These are phyloP conservation scores for Colletotrichum somersetense DNA, from an alignment of 2,329 filamentous ascomycete species.

Conservation along the genomic window DNA sequence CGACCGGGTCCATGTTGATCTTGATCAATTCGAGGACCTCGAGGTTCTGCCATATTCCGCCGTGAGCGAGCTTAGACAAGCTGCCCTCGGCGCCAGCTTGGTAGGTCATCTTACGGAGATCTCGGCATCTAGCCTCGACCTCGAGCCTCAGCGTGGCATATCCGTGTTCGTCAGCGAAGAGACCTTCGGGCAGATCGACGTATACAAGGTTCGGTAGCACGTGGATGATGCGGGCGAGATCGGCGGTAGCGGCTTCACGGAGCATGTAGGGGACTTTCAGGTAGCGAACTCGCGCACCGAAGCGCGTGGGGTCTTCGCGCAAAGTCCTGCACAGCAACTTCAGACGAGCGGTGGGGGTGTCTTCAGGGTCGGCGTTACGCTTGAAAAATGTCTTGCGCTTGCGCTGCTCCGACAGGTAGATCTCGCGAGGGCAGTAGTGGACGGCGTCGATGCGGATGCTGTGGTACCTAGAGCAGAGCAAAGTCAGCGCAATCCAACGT, in stretches of 20 bases:
- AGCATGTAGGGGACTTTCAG: constrained; percentile 97
- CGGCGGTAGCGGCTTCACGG: constrained; percentile 85
- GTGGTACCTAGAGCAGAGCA: constrained; percentile 72
- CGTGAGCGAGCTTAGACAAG: constrained; percentile 76
- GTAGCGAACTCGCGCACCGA: constrained; percentile 79
- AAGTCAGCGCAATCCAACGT: constrained; percentile 34
- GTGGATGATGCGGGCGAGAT: constrained; percentile 87
- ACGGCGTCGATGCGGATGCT: constrained; percentile 94
- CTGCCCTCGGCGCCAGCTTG: constrained; percentile 81
- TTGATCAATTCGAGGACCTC: constrained; percentile 79
- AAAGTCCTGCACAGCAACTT: constrained; percentile 85
- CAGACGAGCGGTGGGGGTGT: constrained; percentile 81
- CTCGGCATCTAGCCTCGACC: constrained; percentile 83
- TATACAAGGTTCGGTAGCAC: constrained; percentile 88
- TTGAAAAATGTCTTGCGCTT: constrained; percentile 80
- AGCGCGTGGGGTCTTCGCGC: constrained; percentile 76
- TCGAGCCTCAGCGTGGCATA: constrained; percentile 85
- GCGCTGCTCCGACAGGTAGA: constrained; percentile 81
- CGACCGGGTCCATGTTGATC: constrained; percentile 77
- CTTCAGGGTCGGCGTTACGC: constrained; percentile 83
- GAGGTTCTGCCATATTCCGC: constrained; percentile 75
- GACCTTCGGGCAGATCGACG: constrained; percentile 89
- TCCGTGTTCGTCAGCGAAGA: constrained; percentile 83
- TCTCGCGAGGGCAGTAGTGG: constrained; percentile 93
- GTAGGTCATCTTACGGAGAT: constrained; percentile 92